These are phyloP conservation scores for Lipomyces lipofer DNA, from an alignment of 805 yeast genomes.

Conservation along the genomic window DNA sequence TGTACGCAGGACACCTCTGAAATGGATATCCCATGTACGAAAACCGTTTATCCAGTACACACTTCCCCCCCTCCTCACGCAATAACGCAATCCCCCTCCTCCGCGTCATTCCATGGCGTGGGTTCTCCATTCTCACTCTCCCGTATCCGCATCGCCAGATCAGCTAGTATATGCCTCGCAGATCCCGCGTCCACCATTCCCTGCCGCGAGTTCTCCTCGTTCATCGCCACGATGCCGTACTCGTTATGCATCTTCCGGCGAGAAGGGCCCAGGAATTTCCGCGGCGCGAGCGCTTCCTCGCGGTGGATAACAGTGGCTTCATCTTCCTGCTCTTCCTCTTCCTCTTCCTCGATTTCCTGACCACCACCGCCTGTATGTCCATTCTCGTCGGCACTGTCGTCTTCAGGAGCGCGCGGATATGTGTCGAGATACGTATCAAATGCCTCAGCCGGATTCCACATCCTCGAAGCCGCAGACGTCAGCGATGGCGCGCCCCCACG, in stretches of 20 bases:
- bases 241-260: conserved; percentile 11
- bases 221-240: conserved; percentile 15
- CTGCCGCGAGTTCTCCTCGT: conserved; percentile 18
- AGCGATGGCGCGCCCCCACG: no score
- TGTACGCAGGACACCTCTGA: no score
- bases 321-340: not conserved
- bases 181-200: conserved; percentile 19
- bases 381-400: not conserved
- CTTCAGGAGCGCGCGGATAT: not conserved
- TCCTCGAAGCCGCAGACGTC: not conserved
- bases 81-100: conserved; percentile 11
- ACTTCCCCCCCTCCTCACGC: no score
- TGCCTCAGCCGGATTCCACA: not conserved
- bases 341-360: not conserved
- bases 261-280: conserved; percentile 22
- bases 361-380: no score
- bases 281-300: conserved; percentile 17
- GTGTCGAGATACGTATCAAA: conserved; percentile 6
- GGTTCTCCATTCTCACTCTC: not conserved
- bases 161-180: conserved; percentile 16
- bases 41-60: no score
- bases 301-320: not conserved
- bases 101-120: not conserved
- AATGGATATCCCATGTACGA: no score
- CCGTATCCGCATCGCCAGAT: conserved; percentile 16